These are phyloP conservation scores for Cladosporium colombiae DNA, from an alignment of 2,329 filamentous ascomycete genomes.

Conservation along the genomic window DNA sequence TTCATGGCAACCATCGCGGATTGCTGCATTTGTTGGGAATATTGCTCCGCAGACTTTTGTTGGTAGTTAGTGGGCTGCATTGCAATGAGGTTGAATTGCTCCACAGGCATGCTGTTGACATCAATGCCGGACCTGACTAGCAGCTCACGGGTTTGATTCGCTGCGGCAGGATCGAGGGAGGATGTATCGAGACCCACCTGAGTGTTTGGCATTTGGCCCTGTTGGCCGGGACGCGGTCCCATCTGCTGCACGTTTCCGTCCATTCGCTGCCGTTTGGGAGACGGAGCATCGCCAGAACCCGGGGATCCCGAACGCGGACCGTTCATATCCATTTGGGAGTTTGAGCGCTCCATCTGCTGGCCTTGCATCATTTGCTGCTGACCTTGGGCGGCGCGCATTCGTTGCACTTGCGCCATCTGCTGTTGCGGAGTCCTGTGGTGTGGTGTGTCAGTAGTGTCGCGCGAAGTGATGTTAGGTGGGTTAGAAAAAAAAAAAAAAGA, in stretches of 20 bases:
- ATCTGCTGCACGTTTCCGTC: constrained; percentile 77
- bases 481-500: too few species aligned
- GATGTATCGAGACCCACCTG: constrained; percentile 37
- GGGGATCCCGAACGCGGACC: constrained; percentile 79
- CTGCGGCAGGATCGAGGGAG: constrained; percentile 27
- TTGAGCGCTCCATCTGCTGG: constrained; percentile 81
- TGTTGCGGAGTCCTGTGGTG: constrained; percentile 31
- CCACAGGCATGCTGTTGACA: constrained; percentile 68
- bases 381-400: constrained; percentile 59
- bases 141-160: constrained; percentile 31
- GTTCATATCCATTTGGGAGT: constrained; percentile 82
- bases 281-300: constrained; percentile 79
- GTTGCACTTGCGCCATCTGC: constrained; percentile 46
- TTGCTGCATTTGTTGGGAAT: constrained; percentile 80
- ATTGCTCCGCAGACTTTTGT: constrained; percentile 83
- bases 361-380: constrained; percentile 64
- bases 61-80: constrained; percentile 60
- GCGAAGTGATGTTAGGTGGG: background rate
- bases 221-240: constrained; percentile 44
- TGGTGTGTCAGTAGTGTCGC: constrained; percentile 1
- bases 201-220: constrained; percentile 33
- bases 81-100: constrained; percentile 70
- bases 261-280: constrained; percentile 84
- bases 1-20: constrained; percentile 74
- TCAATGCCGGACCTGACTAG: constrained; percentile 72